phyloP scores from a whole-genome alignment of 768 basidiomycete genomes.

The Tubosaeta sp. region DNA sequence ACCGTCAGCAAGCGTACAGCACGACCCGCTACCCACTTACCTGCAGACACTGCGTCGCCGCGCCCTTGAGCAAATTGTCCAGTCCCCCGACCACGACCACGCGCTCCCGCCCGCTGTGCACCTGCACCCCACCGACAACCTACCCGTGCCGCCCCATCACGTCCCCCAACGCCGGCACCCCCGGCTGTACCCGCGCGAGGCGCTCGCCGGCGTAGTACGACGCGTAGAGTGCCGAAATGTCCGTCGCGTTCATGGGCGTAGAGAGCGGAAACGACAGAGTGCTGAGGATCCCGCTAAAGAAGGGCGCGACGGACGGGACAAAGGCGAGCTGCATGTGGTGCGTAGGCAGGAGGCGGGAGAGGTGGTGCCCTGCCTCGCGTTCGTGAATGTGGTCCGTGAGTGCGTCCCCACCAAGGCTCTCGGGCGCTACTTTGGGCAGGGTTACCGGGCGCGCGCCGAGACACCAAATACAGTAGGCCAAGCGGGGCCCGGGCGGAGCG shows the following conservation, averaged over 20 bases:
- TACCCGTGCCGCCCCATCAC: constrained; percentile 84
- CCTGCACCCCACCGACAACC: constrained; percentile 90
- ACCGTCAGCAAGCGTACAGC: constrained; percentile 1
- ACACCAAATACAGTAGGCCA: no score
- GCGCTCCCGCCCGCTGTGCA: constrained; percentile 81
- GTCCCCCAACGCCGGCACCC: constrained; percentile 69
- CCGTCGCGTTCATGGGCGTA: constrained; percentile 53
- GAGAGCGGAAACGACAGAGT: constrained; percentile 80
- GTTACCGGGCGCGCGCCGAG: constrained; percentile 59
- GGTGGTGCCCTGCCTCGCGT: constrained; percentile 86
- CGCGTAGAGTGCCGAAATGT: constrained; percentile 71
- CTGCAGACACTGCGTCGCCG: constrained; percentile 98
- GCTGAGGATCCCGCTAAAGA: constrained; percentile 96
- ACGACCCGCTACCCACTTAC: constrained; percentile 38
- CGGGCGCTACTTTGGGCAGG: constrained; percentile 76
- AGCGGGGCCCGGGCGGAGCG: constrained; percentile 38
- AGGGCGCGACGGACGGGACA: constrained; percentile 81
- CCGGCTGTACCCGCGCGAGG: constrained; percentile 63
- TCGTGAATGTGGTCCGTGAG: constrained; percentile 99
- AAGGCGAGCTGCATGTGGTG: constrained; percentile 65
- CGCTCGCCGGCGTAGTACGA: constrained; percentile 72
- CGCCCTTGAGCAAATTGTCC: constrained; percentile 96
- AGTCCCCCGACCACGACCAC: constrained; percentile 95
- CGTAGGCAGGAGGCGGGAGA: constrained; percentile 39
- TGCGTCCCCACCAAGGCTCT: constrained; percentile 72